phyloP scores from a whole-genome alignment of 176 grass and related monocot genomes.

The Bonia amplexicaulis region DNA sequence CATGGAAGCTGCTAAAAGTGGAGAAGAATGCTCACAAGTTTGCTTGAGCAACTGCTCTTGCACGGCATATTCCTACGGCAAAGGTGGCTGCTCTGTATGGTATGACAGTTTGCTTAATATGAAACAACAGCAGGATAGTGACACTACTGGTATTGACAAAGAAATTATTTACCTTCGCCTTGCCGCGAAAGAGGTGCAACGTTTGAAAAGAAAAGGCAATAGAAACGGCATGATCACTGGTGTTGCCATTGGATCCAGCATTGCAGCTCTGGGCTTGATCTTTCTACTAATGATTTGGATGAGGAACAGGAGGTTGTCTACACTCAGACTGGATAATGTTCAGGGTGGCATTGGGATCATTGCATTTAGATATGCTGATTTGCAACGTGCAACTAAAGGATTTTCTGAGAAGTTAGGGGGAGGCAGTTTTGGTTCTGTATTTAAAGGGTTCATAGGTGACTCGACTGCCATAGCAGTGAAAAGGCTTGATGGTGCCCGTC shows the following conservation, averaged over 20 bases:
- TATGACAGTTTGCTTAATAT: conserved; percentile 36
- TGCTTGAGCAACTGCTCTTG: conserved; percentile 48
- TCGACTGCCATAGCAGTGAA: conserved; percentile 53
- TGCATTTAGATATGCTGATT: conserved; percentile 39
- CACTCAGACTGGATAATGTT: not conserved
- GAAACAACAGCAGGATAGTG: conserved; percentile 5
- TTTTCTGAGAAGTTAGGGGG: conserved; percentile 52
- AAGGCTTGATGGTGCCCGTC: conserved; percentile 38
- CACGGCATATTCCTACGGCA: conserved; percentile 35
- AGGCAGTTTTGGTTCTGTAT: conserved; percentile 68
- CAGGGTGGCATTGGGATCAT: conserved; percentile 15
- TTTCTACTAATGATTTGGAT: not conserved
- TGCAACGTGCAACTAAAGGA: conserved; percentile 48
- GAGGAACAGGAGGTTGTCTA: not conserved
- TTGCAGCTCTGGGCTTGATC: not conserved
- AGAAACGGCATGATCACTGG: not conserved
- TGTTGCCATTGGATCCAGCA: not conserved
- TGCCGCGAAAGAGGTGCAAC: conserved; percentile 34
- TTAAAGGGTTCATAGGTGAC: conserved; percentile 44
- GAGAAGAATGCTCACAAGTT: conserved; percentile 19
- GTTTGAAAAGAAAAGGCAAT: not conserved
- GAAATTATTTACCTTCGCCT: conserved; percentile 51
- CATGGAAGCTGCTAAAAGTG: not conserved
- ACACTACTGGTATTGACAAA: not conserved
- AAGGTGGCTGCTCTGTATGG: conserved; percentile 26